These are phyloP conservation scores for Pleurotus eryngii DNA, from an alignment of 768 basidiomycete species.

Conservation along the genomic window DNA sequence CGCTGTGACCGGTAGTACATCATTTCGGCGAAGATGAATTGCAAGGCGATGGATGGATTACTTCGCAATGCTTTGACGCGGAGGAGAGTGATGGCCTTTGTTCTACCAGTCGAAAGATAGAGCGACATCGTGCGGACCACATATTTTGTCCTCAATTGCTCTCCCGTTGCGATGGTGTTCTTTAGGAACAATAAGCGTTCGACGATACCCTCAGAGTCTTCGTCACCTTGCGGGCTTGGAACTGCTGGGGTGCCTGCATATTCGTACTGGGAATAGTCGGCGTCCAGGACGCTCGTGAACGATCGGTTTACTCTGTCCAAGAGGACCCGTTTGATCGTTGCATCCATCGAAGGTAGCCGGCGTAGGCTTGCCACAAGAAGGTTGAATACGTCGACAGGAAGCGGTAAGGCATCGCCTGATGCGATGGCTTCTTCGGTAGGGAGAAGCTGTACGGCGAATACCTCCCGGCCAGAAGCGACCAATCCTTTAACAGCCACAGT, in stretches of 20 bases:
- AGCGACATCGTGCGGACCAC: slow-evolving; percentile 32
- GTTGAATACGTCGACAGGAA: neutral
- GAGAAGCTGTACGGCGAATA: slow-evolving; percentile 43
- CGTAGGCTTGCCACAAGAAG: neutral
- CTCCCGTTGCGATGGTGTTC: slow-evolving; percentile 20
- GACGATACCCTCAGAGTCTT: slow-evolving; percentile 20
- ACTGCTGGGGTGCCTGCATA: neutral
- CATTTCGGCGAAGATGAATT: slow-evolving; percentile 39
- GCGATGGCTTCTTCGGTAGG: neutral
- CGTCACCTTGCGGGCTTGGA: slow-evolving; percentile 12
- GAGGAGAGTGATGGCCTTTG: slow-evolving; percentile 28
- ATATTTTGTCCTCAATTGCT: neutral
- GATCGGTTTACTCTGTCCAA: slow-evolving; percentile 8
- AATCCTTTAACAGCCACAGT: slow-evolving; percentile 39
- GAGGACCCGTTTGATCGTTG: neutral
- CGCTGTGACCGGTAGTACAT: slow-evolving; percentile 30
- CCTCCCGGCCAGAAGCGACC: slow-evolving; percentile 31
- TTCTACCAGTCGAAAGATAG: slow-evolving; percentile 32
- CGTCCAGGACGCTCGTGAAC: slow-evolving; percentile 1
- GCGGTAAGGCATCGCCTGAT: neutral
- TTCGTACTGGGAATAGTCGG: slow-evolving; percentile 9
- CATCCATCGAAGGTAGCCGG: neutral
- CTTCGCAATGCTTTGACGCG: slow-evolving; percentile 26
- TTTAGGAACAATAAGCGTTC: slow-evolving; percentile 13
- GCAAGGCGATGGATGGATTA: neutral